phyloP scores from a whole-genome alignment of 208 protist genomes.

The Acanthamoeba rhysodes region DNA sequence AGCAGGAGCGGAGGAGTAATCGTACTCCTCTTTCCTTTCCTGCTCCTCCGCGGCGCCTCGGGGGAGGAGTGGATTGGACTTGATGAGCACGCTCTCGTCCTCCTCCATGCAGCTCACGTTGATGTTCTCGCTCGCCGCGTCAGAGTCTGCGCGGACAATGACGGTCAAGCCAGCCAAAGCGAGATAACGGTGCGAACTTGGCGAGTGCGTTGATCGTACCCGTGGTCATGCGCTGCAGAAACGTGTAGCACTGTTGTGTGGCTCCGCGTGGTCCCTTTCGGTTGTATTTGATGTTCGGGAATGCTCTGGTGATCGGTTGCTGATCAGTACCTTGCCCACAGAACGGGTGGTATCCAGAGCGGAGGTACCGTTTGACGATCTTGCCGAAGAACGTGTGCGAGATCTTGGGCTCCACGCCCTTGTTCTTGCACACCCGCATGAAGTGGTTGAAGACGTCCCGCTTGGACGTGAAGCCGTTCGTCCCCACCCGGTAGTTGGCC shows the following conservation, averaged over 20 bases:
- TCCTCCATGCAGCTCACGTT: constrained; percentile 37
- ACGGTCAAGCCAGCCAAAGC: not conserved
- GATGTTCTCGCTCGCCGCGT: constrained; percentile 34
- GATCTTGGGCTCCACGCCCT: constrained; percentile 30
- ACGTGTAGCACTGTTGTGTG: constrained; percentile 19
- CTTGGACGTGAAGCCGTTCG: constrained; percentile 8
- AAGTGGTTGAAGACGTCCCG: constrained; percentile 33
- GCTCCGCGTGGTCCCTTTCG: constrained; percentile 11
- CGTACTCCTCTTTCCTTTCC: constrained; percentile 28
- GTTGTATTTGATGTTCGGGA: constrained; percentile 37
- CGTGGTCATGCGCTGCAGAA: constrained; percentile 17
- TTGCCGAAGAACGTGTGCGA: constrained; percentile 39
- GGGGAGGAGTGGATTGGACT: constrained; percentile 29
- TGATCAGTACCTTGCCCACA: not conserved
- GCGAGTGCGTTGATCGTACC: not conserved
- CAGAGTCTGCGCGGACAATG: not conserved
- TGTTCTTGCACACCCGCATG: constrained; percentile 31
- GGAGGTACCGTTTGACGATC: constrained; percentile 19
- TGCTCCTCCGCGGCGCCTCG: not conserved
- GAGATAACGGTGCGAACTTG: too few species aligned
- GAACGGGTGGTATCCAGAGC: not conserved
- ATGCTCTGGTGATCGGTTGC: not conserved
- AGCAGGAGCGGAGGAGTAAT: not conserved
- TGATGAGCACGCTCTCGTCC: constrained; percentile 4
- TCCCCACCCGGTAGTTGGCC: constrained; percentile 17